Evolutionary conservation across 164 flowering plant species (phyloP).

Genomic region (Brasenia schreberi): DNA sequence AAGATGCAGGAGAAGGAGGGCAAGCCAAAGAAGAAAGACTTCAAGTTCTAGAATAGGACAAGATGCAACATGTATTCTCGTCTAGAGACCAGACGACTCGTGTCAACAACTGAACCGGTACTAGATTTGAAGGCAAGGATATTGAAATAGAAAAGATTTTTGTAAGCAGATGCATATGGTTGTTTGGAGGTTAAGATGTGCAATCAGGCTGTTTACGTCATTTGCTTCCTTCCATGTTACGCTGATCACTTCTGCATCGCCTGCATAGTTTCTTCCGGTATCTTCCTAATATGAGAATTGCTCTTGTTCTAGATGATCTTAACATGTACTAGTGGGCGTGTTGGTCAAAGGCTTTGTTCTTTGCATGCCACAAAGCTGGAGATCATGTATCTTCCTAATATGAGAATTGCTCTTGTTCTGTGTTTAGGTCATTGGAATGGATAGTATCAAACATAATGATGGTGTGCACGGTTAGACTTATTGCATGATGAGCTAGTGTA

Average conservation of each 20-base stretch:
- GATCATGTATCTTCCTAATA: too few relatives aligned
- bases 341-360: too few relatives aligned
- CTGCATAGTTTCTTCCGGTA: background rate
- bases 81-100: background rate
- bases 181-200: background rate
- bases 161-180: background rate
- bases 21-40: conserved; percentile 84
- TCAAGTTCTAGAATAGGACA: conserved; percentile 15
- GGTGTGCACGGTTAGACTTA: too few relatives aligned
- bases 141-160: background rate
- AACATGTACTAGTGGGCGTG: too few relatives aligned
- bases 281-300: too few relatives aligned
- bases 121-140: background rate
- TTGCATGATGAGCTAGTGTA: too few relatives aligned
- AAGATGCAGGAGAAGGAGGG: conserved; percentile 91
- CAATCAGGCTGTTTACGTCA: background rate
- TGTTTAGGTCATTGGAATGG: too few relatives aligned
- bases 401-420: too few relatives aligned
- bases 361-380: too few relatives aligned
- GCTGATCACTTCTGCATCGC: background rate
- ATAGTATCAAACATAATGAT: too few relatives aligned
- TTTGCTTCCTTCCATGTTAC: background rate
- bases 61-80: too few relatives aligned
- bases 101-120: background rate
- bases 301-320: too few relatives aligned